Conservation (phyloP, 2,329 filamentous ascomycete genomes). For the Helotiales sp. region DNA sequence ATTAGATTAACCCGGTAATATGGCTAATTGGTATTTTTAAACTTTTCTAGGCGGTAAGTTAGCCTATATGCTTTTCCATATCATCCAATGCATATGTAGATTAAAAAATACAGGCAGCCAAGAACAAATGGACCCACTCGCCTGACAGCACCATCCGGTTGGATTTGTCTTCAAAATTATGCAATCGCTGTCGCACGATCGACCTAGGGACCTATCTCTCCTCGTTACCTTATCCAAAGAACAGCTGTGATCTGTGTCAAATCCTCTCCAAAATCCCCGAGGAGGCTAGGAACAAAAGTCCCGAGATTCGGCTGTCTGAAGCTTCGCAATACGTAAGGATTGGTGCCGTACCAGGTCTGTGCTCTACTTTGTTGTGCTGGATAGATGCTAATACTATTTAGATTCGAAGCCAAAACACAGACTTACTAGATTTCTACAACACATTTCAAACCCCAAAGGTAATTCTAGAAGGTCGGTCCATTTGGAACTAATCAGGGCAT, state of each 20-base stretch:
- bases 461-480: too few species aligned
- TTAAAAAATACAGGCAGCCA: background rate
- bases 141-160: background rate
- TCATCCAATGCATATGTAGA: background rate
- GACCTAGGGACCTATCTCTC: background rate
- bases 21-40: background rate
- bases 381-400: background rate
- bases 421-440: background rate
- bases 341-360: background rate
- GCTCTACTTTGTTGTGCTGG: background rate
- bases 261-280: background rate
- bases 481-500: too few species aligned
- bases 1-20: background rate
- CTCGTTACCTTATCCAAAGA: background rate
- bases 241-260: background rate
- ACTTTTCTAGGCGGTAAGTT: background rate
- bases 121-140: background rate
- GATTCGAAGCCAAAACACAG: too few species aligned
- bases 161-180: background rate
- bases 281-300: background rate
- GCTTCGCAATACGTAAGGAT: background rate
- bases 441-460: background rate
- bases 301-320: background rate
- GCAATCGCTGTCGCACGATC: background rate
- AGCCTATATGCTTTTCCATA: background rate